A percentile compares a stretch with the other conserved stretches of the same genome.
Evolutionary conservation across 179 eudicot species (phyloP).

Genomic region (Silene noctiflora): DNA sequence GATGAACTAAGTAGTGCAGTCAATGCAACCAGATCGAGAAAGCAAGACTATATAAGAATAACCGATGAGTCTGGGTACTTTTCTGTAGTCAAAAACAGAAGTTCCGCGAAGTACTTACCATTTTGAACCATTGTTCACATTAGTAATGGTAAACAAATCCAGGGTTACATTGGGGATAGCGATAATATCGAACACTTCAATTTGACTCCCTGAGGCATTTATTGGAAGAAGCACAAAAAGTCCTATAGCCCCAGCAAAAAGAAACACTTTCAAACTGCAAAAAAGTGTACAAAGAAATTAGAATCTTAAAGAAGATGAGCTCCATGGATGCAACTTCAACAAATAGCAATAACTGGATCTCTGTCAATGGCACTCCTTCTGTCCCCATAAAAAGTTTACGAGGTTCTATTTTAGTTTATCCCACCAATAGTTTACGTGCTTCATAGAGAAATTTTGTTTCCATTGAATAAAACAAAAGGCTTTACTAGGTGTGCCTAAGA

Average conservation of each 20-base stretch:
- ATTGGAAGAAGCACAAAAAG: slow-evolving; percentile 79
- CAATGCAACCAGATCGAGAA: slow-evolving; percentile 1
- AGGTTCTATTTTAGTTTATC: too few species aligned
- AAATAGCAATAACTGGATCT: neutral
- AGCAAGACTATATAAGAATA: neutral
- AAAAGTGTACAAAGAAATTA: slow-evolving; percentile 17
- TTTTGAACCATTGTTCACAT: slow-evolving; percentile 81
- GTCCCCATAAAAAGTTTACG: too few species aligned
- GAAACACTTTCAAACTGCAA: slow-evolving; percentile 70
- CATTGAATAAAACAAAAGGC: neutral
- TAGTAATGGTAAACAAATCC: slow-evolving; percentile 84
- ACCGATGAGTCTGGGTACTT: slow-evolving; percentile 1
- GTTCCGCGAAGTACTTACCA: slow-evolving; percentile 39
- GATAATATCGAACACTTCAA: slow-evolving; percentile 52
- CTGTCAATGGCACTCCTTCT: neutral
- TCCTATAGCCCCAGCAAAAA: slow-evolving; percentile 68
- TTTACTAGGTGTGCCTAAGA: neutral
- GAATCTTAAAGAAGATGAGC: neutral
- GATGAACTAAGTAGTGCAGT: neutral
- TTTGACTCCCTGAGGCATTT: slow-evolving; percentile 71
- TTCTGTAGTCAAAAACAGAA: neutral
- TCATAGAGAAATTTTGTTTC: too few species aligned
- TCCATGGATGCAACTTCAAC: neutral
- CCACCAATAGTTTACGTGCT: too few species aligned
- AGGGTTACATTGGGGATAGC: slow-evolving; percentile 59